Evolutionary conservation across 1,139 yeast species (phyloP).

Genomic region (Pneumocystis wakefieldiae): DNA sequence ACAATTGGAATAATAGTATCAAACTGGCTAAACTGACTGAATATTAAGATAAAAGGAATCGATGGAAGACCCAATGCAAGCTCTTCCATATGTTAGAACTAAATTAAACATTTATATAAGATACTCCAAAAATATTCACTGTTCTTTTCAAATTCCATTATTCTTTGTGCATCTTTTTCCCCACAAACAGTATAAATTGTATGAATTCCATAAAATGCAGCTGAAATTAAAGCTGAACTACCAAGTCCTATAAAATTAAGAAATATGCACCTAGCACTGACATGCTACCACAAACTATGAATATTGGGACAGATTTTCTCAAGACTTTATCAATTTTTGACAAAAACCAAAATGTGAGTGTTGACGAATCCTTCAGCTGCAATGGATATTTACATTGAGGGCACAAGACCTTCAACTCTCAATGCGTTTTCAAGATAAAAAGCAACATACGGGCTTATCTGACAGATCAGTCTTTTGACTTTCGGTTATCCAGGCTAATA

Average conservation of each 20-base stretch:
- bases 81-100: background rate
- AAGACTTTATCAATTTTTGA: constrained; percentile 4
- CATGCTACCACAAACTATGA: constrained; percentile 5
- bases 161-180: background rate
- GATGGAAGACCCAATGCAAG: background rate
- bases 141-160: background rate
- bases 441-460: constrained; percentile 3
- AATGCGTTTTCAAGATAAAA: constrained; percentile 6
- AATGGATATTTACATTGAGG: constrained; percentile 11
- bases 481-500: constrained; percentile 27
- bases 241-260: constrained; percentile 8
- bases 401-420: constrained; percentile 4
- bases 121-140: background rate
- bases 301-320: constrained; percentile 1
- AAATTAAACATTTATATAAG: background rate
- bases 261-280: constrained; percentile 4
- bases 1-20: background rate
- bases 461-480: constrained; percentile 4
- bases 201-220: constrained; percentile 4
- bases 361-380: constrained; percentile 1
- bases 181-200: background rate
- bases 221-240: constrained; percentile 7
- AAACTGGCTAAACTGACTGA: background rate
- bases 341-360: constrained; percentile 5
- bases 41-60: background rate